Conservation (phyloP, 345 rosid species). For the Syzygium grande region DNA sequence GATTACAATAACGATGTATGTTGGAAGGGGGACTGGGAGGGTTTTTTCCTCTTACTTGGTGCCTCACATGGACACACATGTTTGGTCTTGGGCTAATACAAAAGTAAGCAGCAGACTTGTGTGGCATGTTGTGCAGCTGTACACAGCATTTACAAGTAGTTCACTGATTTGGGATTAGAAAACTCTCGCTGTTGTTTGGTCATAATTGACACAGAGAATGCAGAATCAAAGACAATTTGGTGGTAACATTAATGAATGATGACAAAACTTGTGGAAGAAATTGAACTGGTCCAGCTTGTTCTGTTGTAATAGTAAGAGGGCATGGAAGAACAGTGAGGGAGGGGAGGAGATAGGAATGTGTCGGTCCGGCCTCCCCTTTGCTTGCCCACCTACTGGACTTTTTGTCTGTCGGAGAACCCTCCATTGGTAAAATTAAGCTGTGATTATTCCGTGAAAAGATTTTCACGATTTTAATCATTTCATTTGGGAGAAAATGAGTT, state of each 20-base stretch:
- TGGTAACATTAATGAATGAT: not conserved
- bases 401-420: not conserved
- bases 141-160: not conserved
- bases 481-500: not conserved
- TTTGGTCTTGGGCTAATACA: not conserved
- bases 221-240: not conserved
- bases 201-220: not conserved
- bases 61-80: constrained; percentile 11
- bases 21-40: not conserved
- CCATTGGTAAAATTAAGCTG: not conserved
- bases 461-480: not conserved
- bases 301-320: not conserved
- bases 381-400: not conserved
- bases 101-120: not conserved
- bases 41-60: not conserved
- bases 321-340: not conserved
- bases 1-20: not conserved
- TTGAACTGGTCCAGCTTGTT: not conserved
- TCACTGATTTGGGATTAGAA: not conserved
- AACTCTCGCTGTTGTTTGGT: not conserved
- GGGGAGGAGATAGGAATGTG: not conserved
- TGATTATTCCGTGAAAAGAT: not conserved
- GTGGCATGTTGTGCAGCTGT: not conserved
- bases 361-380: not conserved
- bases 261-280: not conserved